phyloP scores from a whole-genome alignment of 1,284 basidiomycete genomes.

The Microstroma glucosiphilum region DNA sequence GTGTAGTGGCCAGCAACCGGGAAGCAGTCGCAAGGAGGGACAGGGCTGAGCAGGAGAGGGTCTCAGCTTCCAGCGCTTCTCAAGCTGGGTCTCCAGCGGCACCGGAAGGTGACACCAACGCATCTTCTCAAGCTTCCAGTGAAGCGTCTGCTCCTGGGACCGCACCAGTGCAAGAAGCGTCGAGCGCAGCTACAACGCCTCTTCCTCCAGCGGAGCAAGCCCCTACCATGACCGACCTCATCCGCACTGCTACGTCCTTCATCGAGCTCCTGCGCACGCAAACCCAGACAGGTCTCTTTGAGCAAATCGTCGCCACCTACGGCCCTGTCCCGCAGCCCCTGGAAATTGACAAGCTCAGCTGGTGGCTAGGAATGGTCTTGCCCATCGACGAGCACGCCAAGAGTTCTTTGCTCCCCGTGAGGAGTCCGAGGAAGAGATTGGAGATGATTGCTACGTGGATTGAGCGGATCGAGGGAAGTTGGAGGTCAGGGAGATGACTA shows the following conservation, averaged over 20 bases:
- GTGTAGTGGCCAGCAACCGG: background rate
- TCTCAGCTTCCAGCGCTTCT: background rate
- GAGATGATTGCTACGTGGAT: constrained; percentile 88
- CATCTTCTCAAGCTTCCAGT: too few species aligned
- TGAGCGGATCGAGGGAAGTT: constrained; percentile 60
- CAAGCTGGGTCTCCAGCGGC: background rate
- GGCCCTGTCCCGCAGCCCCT: constrained; percentile 34
- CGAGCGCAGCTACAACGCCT: too few species aligned
- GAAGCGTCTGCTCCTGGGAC: background rate
- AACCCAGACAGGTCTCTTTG: constrained; percentile 82
- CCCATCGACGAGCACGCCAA: constrained; percentile 5
- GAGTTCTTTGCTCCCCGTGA: constrained; percentile 55
- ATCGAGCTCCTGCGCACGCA: constrained; percentile 71
- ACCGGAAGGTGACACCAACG: background rate
- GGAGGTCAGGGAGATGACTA: too few species aligned
- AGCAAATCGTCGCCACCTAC: constrained; percentile 63
- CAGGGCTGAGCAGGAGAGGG: constrained; percentile 14
- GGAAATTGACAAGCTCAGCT: constrained; percentile 36
- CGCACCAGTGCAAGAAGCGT: background rate
- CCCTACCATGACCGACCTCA: constrained; percentile 62
- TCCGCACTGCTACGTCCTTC: constrained; percentile 71
- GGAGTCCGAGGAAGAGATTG: constrained; percentile 69
- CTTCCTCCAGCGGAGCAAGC: background rate
- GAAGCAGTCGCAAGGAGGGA: constrained; percentile 22
- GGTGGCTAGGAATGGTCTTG: constrained; percentile 79